phyloP scores from a whole-genome alignment of 495 filamentous ascomycete genomes.

The Talaromyces ruber region DNA sequence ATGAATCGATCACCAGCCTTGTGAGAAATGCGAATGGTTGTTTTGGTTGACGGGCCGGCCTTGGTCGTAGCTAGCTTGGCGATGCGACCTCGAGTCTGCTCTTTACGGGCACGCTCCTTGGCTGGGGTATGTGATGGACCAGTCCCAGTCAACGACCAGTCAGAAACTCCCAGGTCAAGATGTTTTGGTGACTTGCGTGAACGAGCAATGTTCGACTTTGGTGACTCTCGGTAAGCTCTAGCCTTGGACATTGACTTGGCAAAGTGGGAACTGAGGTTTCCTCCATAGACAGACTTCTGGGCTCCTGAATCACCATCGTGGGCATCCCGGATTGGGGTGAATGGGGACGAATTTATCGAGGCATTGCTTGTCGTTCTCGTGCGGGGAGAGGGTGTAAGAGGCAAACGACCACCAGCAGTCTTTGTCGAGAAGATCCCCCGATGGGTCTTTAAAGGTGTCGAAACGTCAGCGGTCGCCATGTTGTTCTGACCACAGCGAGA shows the following conservation, averaged over 20 bases:
- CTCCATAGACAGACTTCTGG: conserved; percentile 62
- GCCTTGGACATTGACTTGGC: conserved; percentile 53
- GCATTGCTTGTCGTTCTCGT: conserved; percentile 43
- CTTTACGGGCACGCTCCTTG: conserved; percentile 55
- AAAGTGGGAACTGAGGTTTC: conserved; percentile 67
- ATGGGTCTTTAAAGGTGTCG: conserved; percentile 90
- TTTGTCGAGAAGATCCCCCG: conserved; percentile 84
- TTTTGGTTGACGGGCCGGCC: conserved; percentile 62
- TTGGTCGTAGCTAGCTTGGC: conserved; percentile 73
- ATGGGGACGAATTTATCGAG: conserved; percentile 56
- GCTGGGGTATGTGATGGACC: conserved; percentile 65
- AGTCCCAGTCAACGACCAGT: conserved; percentile 84
- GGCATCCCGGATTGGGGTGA: conserved; percentile 63
- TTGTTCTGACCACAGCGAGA: conserved; percentile 34
- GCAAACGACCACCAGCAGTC: conserved; percentile 89
- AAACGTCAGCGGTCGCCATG: conserved; percentile 86
- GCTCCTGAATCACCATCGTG: conserved; percentile 40
- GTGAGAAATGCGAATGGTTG: conserved; percentile 65
- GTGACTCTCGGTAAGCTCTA: conserved; percentile 13
- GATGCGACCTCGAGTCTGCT: conserved; percentile 48
- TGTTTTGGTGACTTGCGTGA: conserved; percentile 59
- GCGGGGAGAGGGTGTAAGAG: conserved; percentile 85
- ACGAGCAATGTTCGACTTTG: conserved; percentile 52
- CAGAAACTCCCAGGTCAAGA: conserved; percentile 86
- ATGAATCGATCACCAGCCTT: conserved; percentile 92